These are phyloP conservation scores for Phialocephala sp. DNA, from an alignment of 2,329 filamentous ascomycete genomes.

Conservation along the genomic window DNA sequence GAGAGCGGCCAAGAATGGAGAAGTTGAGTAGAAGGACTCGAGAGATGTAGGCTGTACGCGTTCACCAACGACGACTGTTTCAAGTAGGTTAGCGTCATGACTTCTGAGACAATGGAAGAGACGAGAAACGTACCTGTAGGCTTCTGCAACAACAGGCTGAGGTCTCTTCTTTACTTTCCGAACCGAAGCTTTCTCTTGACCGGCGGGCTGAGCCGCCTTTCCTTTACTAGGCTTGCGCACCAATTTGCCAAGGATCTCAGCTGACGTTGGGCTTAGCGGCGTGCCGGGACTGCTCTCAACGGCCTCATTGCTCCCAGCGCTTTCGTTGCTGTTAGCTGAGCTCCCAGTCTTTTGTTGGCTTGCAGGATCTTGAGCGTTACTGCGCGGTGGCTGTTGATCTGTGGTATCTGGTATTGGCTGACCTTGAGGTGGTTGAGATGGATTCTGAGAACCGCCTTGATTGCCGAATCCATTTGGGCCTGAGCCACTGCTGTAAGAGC, in stretches of 20 bases:
- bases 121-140: slow-evolving; percentile 43
- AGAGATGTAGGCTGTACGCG: background rate
- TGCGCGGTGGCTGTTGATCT: background rate
- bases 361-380: background rate
- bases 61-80: slow-evolving; percentile 48
- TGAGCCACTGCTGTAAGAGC: slow-evolving; percentile 37
- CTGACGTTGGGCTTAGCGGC: slow-evolving; percentile 38
- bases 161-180: slow-evolving; percentile 46
- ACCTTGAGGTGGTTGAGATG: slow-evolving; percentile 12
- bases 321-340: slow-evolving; percentile 3
- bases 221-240: slow-evolving; percentile 20
- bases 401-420: slow-evolving; percentile 2
- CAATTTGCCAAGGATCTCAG: slow-evolving; percentile 40
- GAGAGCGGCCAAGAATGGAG: background rate
- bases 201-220: slow-evolving; percentile 27
- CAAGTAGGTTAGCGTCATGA: slow-evolving; percentile 31
- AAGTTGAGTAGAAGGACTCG: background rate
- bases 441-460: slow-evolving; percentile 11
- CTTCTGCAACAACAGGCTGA: slow-evolving; percentile 47
- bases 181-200: slow-evolving; percentile 43
- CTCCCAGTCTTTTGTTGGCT: slow-evolving; percentile 3
- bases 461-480: slow-evolving; percentile 23
- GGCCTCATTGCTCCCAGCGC: slow-evolving; percentile 9
- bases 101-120: background rate
- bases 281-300: slow-evolving; percentile 18